Evolutionary conservation across 1,284 basidiomycete species (phyloP).

Genomic region (Kwoniella shivajii): DNA sequence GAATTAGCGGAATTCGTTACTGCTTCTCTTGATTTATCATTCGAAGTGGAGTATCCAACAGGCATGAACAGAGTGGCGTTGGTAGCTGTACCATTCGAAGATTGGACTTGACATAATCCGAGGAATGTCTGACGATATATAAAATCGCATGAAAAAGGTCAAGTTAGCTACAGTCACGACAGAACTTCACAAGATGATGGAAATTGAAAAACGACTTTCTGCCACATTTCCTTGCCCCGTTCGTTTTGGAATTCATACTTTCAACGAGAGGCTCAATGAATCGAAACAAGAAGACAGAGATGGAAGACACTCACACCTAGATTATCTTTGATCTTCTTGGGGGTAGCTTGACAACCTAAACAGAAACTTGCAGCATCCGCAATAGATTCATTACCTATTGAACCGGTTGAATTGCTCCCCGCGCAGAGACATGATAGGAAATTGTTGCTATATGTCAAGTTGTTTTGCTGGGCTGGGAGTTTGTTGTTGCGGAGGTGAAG

Average conservation of each 20-base stretch:
- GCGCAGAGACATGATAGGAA: slow-evolving; percentile 42
- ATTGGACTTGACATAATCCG: slow-evolving; percentile 35
- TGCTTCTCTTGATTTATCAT: slow-evolving; percentile 6
- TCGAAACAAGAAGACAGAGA: not conserved
- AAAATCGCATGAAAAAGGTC: not conserved
- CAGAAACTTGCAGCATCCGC: slow-evolving; percentile 30
- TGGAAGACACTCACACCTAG: slow-evolving; percentile 32
- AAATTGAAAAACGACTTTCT: not conserved
- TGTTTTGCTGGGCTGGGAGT: slow-evolving; percentile 21
- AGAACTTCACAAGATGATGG: not conserved
- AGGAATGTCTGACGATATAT: slow-evolving; percentile 23
- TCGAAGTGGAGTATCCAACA: slow-evolving; percentile 25
- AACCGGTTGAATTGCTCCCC: slow-evolving; percentile 21
- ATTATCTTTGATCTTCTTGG: slow-evolving; percentile 30
- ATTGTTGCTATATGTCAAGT: slow-evolving; percentile 34
- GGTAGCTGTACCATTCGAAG: slow-evolving; percentile 35
- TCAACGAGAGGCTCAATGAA: not conserved
- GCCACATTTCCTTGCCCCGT: not conserved
- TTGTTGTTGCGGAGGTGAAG: not conserved
- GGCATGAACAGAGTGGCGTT: slow-evolving; percentile 36
- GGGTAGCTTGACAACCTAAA: slow-evolving; percentile 39
- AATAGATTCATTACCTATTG: slow-evolving; percentile 29
- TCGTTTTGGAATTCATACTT: not conserved
- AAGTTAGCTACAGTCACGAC: not conserved
- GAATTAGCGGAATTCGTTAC: not conserved